Evolutionary conservation across 768 basidiomycete genomes (phyloP), one percentile per base, ranked within the genome.

Genomic region (Tylopilus felleus): DNA sequence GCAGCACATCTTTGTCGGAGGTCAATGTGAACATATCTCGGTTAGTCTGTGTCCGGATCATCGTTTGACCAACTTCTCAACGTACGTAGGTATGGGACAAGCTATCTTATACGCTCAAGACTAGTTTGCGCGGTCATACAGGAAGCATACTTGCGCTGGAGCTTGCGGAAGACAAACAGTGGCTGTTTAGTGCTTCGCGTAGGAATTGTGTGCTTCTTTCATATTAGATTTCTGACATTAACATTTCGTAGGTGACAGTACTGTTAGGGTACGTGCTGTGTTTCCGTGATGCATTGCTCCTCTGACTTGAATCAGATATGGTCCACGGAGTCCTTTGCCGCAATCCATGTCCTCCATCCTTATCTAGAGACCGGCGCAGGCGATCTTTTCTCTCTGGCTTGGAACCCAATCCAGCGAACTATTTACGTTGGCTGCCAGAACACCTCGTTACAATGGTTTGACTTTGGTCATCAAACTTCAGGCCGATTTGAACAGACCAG

Each of bases 151-250:
- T 97, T 21, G 85, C 86, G 9, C 74, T 97, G 44, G 86, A 88
- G 61, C 81, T 88, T 57, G 88, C 86, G 8, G 71, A 80, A 50
- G 86, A 89, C 51, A 86, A 83, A 63, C 75, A 80, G 43, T 96
- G 93, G 93, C 66, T 97, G 25, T 90, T 97, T 64, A 96, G 93
- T 59, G 86, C 92, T 5, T 93, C 92, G 43, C 89, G 93, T 90
- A 67, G 54, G 79, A 62, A 12, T 50, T 31, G 1, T 33, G 2
- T 43, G 46, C 36, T 42, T 21, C 10, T 43, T 47, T 44, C 35
- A 17, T 17, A 6, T 33, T 36, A 25, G 14, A 44, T 52, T 43
- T 49, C 54, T 49, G 22, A 60, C 7, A 17, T 46, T 49, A 21
- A 60, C 7, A 17, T 46, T 54, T 38, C 47, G 12, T 49, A 93